Evolutionary conservation across 805 yeast species (phyloP).

Genomic region (Candida patagonica): DNA sequence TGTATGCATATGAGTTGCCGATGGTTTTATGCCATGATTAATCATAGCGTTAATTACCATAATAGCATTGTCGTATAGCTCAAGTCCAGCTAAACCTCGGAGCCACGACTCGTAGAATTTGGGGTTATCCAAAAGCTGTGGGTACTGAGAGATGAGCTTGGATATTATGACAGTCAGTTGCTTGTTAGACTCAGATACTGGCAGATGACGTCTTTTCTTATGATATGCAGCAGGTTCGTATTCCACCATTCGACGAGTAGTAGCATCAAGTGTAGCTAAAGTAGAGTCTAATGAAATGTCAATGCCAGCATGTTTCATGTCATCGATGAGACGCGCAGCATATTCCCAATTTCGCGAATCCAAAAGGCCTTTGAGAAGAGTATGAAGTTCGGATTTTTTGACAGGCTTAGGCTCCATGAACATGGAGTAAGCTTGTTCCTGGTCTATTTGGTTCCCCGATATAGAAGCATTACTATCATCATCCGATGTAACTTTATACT

Average conservation of each 20-base stretch:
- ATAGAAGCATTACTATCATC: slow-evolving; percentile 1
- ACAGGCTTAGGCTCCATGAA: slow-evolving; percentile 7
- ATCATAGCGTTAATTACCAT: slow-evolving; percentile 18
- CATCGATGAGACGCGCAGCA: slow-evolving; percentile 11
- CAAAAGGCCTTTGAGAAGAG: slow-evolving; percentile 7
- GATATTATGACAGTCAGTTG: slow-evolving; percentile 8
- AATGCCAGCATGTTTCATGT: slow-evolving; percentile 7
- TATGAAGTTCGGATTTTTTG: slow-evolving; percentile 5
- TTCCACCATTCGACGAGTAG: slow-evolving; percentile 11
- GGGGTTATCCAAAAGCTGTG: slow-evolving; percentile 15
- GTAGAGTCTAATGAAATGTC: slow-evolving; percentile 9
- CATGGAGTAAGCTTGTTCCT: slow-evolving; percentile 10
- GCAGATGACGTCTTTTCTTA: not conserved
- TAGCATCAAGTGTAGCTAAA: slow-evolving; percentile 12
- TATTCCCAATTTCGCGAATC: slow-evolving; percentile 10
- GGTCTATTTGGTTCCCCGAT: slow-evolving; percentile 2
- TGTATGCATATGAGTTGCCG: slow-evolving; percentile 8
- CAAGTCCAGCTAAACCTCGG: slow-evolving; percentile 16
- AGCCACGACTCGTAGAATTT: slow-evolving; percentile 19
- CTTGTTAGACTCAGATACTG: slow-evolving; percentile 3
- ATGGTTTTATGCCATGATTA: slow-evolving; percentile 9
- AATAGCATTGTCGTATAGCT: slow-evolving; percentile 13
- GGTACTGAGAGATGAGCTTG: slow-evolving; percentile 11
- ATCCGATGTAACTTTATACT: slow-evolving; percentile 1
- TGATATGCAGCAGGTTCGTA: slow-evolving; percentile 5